Base-by-base conservation (phyloP, 768 basidiomycete genomes). In the Russula emetica region DNA sequence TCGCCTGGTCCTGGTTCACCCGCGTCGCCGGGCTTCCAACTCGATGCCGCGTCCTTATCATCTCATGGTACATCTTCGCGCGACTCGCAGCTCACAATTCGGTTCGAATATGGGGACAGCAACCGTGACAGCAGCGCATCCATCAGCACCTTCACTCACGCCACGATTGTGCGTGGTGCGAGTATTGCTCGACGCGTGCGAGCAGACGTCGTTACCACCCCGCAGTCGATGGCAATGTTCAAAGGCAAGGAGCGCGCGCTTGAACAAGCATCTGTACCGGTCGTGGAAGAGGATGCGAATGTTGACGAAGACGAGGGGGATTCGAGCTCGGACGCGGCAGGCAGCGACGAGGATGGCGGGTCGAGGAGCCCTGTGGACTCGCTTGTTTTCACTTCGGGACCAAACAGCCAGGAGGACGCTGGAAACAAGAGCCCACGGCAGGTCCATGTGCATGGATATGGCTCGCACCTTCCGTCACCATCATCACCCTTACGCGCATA, bases 101-200 rank as follows among this genome's bases (percentile, higher is more conserved):
- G 58, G 18, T 40, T 50, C 47, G 24, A 68, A 30, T 55, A 55
- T 11, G 51, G 65, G 54, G 55, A 63, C 45, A 59, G 66, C 28
- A 55, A 26, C 42, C 65, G 67, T 10, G 67, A 66, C 32, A 67
- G 66, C 5, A 61, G 49, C 18, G 66, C 66, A 22, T 67, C 66
- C 5, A 8, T n/a, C 13, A 64, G 59, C 60, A 69, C 68, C 2
- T 14, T 69, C 40, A 67, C 66, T 26, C 67, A 68, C 11, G 67
- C 67, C 18, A 67, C 67, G 22, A 67, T 68, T 44, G 66, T 69
- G 9, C 66, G 68, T 47, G 65, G 58, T 13, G 68, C 68, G 36
- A 67, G 66, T 47, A 47, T 69, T 42, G 68, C 64, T 18, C 68
- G 68, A 20, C 68, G 68, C 34, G 66, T 50, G 16, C 66, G 59